phyloP scores from a whole-genome alignment of 1,139 yeast species.

The Yamadazyma diospyri region DNA sequence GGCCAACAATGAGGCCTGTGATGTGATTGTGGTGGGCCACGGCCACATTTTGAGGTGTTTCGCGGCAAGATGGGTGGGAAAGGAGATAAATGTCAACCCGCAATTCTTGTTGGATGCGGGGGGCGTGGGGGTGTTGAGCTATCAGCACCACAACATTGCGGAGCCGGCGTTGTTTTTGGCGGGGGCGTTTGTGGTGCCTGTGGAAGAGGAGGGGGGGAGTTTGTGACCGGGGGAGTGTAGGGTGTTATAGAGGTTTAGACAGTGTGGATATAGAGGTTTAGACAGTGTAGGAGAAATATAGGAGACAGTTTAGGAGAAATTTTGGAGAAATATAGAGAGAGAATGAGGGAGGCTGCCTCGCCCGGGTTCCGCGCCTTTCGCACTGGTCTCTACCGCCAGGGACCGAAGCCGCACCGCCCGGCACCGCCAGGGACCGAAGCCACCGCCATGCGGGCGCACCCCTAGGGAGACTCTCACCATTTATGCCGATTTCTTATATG shows the following conservation, averaged over 20 bases:
- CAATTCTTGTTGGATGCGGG: slow-evolving; percentile 88
- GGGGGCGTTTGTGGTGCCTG: slow-evolving; percentile 75
- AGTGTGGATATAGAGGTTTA: neutral
- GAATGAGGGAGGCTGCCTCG: too few species aligned
- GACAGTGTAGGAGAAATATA: too few species aligned
- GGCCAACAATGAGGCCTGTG: slow-evolving; percentile 53
- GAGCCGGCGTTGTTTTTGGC: slow-evolving; percentile 86
- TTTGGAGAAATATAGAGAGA: too few species aligned
- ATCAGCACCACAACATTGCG: slow-evolving; percentile 76
- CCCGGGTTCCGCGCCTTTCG: too few species aligned
- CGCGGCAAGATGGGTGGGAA: slow-evolving; percentile 81
- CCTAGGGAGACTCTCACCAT: too few species aligned
- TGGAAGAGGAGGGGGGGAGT: slow-evolving; percentile 40
- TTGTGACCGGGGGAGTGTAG: slow-evolving; percentile 6
- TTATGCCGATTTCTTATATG: too few species aligned
- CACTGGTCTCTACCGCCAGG: too few species aligned
- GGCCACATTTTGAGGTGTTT: slow-evolving; percentile 90
- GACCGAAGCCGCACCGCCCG: too few species aligned
- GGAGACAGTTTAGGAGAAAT: too few species aligned
- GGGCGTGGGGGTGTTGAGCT: slow-evolving; percentile 88
- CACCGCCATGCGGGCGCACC: too few species aligned
- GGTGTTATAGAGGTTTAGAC: neutral
- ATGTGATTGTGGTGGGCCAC: slow-evolving; percentile 81
- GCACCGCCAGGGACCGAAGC: too few species aligned
- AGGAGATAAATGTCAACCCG: slow-evolving; percentile 61